A percentile compares a stretch with the other conserved stretches of the same genome.
Conservation (phyloP, 371 early-diverging fungal genomes). For the Mortierella sp. region DNA sequence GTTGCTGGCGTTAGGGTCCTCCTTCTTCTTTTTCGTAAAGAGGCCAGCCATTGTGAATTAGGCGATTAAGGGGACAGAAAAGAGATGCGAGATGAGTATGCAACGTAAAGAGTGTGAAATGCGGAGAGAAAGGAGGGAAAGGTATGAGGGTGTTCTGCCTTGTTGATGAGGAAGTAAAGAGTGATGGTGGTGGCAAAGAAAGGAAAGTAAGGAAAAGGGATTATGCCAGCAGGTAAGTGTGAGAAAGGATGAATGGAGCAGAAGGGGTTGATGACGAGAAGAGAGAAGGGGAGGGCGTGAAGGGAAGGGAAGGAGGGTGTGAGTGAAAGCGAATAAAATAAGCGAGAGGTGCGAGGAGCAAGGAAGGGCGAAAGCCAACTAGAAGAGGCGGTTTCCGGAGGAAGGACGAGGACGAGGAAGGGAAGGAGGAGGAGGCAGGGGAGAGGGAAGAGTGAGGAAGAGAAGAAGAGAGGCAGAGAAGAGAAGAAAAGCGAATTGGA, state of each 20-base stretch:
- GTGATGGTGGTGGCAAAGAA: neutral
- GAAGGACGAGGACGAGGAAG: neutral
- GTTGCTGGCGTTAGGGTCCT: conserved; percentile 23
- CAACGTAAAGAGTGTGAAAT: neutral
- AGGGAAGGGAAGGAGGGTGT: neutral
- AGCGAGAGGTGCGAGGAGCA: neutral
- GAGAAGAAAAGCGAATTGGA: neutral
- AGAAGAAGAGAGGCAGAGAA: neutral
- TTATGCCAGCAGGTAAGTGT: too few relatives aligned
- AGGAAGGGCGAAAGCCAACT: conserved; percentile 9
- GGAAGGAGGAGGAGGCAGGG: neutral
- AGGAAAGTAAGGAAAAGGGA: neutral
- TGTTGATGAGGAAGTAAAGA: neutral
- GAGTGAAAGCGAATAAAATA: neutral
- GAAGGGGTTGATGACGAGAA: neutral
- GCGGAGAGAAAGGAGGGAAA: neutral
- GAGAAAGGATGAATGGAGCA: neutral
- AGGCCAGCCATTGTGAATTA: conserved; percentile 44
- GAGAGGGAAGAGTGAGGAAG: neutral
- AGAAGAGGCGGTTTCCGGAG: neutral
- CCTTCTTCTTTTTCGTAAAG: conserved; percentile 54
- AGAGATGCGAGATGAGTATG: neutral
- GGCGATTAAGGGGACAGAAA: neutral
- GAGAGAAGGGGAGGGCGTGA: neutral
- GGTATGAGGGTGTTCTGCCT: neutral